These are phyloP conservation scores for Ocimum tenuiflorum DNA, from an alignment of 257 asterid genomes.

Conservation along the genomic window DNA sequence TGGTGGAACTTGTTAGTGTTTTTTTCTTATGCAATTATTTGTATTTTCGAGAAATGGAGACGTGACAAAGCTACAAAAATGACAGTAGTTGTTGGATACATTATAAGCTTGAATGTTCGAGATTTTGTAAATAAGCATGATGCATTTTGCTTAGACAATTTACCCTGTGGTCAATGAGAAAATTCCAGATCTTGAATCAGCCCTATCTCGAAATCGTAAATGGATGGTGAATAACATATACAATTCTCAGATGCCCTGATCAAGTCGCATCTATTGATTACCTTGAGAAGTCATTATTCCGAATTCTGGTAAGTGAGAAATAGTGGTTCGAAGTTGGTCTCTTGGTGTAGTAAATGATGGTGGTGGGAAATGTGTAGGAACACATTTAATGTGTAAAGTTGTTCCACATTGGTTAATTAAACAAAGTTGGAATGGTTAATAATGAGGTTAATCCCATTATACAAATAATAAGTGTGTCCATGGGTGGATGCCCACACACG, in stretches of 20 bases:
- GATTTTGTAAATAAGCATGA: conserved; percentile 6
- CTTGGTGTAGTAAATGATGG: too few relatives aligned
- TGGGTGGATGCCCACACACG: too few relatives aligned
- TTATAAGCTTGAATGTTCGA: conserved; percentile 18
- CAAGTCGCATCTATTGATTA: conserved; percentile 45
- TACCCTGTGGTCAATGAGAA: conserved; percentile 93
- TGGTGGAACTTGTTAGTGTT: too few relatives aligned
- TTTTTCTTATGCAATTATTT: neutral
- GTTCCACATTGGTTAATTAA: too few relatives aligned
- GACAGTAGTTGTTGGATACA: conserved; percentile 16
- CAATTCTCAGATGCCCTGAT: conserved; percentile 58
- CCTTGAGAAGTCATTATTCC: conserved; percentile 75
- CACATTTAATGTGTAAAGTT: too few relatives aligned
- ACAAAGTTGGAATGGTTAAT: too few relatives aligned
- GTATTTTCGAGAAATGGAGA: conserved; percentile 20
- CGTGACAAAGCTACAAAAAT: neutral
- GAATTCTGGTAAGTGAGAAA: too few relatives aligned
- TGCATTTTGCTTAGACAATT: conserved; percentile 27
- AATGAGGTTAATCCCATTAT: too few relatives aligned
- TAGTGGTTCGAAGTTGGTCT: too few relatives aligned
- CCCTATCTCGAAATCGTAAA: conserved; percentile 64
- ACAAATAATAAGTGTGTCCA: too few relatives aligned
- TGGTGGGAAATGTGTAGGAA: too few relatives aligned
- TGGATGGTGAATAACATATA: conserved; percentile 84
- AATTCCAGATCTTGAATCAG: conserved; percentile 77